Percentiles rank a stretch among this genome's conserved stretches.
These are phyloP conservation scores for Solanum dulcamara DNA, from an alignment of 257 asterid genomes.

Conservation along the genomic window DNA sequence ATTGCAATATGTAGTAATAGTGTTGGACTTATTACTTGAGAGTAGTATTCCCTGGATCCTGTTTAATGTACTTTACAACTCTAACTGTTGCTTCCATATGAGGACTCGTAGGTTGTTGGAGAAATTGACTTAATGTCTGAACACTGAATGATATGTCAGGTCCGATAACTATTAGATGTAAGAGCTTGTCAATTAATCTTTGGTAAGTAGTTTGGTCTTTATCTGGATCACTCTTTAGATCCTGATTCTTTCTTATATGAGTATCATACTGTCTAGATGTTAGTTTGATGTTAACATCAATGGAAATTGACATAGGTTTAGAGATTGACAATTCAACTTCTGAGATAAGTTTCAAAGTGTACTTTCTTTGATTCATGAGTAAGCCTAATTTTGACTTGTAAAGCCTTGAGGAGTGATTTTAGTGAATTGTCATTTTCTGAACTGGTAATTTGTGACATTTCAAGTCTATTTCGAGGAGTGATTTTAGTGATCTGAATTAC, in stretches of 20 bases:
- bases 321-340: background rate
- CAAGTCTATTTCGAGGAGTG: background rate
- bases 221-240: background rate
- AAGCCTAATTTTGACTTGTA: too few species aligned
- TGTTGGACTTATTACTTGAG: background rate
- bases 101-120: background rate
- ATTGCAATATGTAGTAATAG: background rate
- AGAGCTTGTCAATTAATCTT: background rate
- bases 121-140: background rate
- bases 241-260: background rate
- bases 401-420: too few species aligned
- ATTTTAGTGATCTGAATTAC: conserved; percentile 23
- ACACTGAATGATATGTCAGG: background rate
- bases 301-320: background rate
- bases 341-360: background rate
- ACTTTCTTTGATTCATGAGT: too few species aligned
- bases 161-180: too few species aligned
- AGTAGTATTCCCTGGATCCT: background rate
- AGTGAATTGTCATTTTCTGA: conserved; percentile 5
- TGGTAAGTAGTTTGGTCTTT: background rate
- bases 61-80: background rate
- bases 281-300: too few species aligned
- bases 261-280: background rate
- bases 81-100: background rate
- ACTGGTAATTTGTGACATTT: conserved; percentile 6